These are phyloP conservation scores for Populus hybrid DNA, from an alignment of 441 rosid genomes.

Conservation along the genomic window DNA sequence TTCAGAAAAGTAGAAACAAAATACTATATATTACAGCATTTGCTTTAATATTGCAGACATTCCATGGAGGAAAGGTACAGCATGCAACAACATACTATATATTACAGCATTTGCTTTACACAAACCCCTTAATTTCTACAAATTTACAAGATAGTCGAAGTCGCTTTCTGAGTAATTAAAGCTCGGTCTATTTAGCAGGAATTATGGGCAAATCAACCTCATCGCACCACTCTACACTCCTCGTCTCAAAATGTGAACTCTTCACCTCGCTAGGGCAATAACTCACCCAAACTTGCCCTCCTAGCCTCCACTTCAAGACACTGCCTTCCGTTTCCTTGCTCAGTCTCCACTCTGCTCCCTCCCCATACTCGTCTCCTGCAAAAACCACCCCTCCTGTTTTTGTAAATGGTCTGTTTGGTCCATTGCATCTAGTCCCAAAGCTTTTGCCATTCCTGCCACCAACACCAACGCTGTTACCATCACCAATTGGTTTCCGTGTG, in stretches of 20 bases:
- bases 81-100: not conserved
- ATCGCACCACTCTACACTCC: conserved; percentile 79
- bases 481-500: conserved; percentile 16
- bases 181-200: conserved; percentile 25
- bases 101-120: not conserved
- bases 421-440: conserved; percentile 18
- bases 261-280: conserved; percentile 58
- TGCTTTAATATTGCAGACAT: too few relatives aligned
- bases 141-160: not conserved
- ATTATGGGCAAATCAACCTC: conserved; percentile 85
- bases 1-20: too few relatives aligned
- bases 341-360: conserved; percentile 69
- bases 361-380: conserved; percentile 74
- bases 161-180: not conserved
- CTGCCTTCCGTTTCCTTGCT: conserved; percentile 91
- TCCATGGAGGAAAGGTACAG: not conserved
- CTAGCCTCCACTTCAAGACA: conserved; percentile 86
- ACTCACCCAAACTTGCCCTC: conserved; percentile 73
- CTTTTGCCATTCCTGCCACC: not conserved
- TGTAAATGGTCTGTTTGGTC: conserved; percentile 50
- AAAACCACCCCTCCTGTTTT: conserved; percentile 71
- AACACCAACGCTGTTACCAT: not conserved
- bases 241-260: conserved; percentile 57
- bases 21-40: too few relatives aligned
- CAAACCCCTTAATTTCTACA: not conserved